A percentile compares a stretch with the other conserved stretches of the same genome.
Evolutionary conservation across 1,139 yeast species (phyloP).

Genomic region (Saccharomycopsis hybrid): DNA sequence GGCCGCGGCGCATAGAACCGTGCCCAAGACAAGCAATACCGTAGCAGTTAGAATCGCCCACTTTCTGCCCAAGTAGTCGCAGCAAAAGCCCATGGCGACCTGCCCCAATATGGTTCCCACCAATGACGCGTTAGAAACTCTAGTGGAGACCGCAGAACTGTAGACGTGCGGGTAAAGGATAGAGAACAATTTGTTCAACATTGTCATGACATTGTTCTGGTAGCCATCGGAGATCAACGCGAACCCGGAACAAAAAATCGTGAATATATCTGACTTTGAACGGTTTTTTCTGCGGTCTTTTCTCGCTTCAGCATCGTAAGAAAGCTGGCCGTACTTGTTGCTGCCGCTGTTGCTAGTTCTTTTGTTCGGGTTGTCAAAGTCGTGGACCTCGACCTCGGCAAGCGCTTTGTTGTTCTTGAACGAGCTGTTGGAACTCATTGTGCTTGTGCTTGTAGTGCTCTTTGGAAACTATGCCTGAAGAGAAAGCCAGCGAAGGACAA

Average conservation of each 20-base stretch:
- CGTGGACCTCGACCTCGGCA: background rate
- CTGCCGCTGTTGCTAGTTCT: background rate
- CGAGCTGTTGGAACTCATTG: conserved; percentile 1
- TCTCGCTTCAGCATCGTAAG: conserved; percentile 17
- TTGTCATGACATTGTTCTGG: conserved; percentile 57
- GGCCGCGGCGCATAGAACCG: conserved; percentile 51
- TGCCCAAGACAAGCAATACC: conserved; percentile 46
- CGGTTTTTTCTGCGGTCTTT: conserved; percentile 19
- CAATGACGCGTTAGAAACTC: conserved; percentile 52
- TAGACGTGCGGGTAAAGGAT: conserved; percentile 35
- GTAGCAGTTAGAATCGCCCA: conserved; percentile 54
- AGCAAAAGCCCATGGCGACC: conserved; percentile 45
- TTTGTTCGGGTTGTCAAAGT: background rate
- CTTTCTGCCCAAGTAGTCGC: conserved; percentile 54
- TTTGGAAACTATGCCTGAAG: too few relatives aligned
- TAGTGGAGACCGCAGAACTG: conserved; percentile 42
- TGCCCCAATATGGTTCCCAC: conserved; percentile 59
- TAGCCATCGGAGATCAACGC: conserved; percentile 61
- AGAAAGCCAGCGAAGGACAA: too few relatives aligned
- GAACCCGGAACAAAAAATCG: conserved; percentile 48
- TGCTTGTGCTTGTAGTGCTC: background rate
- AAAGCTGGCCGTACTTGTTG: background rate
- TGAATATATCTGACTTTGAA: conserved; percentile 30
- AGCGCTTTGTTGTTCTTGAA: background rate
- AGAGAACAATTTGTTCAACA: conserved; percentile 47